Conservation (phyloP, 208 protist species). For the Acanthamoeba triangularis region DNA sequence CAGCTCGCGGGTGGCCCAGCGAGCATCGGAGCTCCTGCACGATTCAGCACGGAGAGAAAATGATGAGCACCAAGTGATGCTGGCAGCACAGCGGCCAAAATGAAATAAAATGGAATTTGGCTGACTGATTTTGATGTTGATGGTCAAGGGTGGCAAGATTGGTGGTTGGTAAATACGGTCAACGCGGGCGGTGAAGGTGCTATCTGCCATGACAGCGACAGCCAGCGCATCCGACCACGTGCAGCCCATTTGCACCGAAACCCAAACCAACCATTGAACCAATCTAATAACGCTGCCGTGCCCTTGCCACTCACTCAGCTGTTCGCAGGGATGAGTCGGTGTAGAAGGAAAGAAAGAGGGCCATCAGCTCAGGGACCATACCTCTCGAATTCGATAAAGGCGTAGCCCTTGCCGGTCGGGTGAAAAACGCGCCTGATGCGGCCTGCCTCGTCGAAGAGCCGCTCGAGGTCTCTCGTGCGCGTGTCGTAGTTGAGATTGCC, state of each 20-base stretch:
- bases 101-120: not conserved
- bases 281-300: not conserved
- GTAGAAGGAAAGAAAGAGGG: not conserved
- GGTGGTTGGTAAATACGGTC: not conserved
- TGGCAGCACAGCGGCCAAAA: no score
- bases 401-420: conserved; percentile 25
- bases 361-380: not conserved
- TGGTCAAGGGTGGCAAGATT: not conserved
- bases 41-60: not conserved
- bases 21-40: conserved; percentile 35
- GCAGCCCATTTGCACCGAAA: not conserved
- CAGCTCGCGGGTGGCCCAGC: not conserved
- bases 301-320: not conserved
- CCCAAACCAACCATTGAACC: not conserved
- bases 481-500: conserved; percentile 45
- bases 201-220: not conserved
- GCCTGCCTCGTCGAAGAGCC: not conserved
- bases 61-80: not conserved
- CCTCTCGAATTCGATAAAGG: conserved; percentile 30
- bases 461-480: not conserved
- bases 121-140: not conserved
- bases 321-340: not conserved
- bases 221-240: not conserved
- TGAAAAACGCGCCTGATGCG: not conserved
- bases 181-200: not conserved